Base-by-base conservation (phyloP, 1,284 basidiomycete genomes). In the Ganoderma sinense region DNA sequence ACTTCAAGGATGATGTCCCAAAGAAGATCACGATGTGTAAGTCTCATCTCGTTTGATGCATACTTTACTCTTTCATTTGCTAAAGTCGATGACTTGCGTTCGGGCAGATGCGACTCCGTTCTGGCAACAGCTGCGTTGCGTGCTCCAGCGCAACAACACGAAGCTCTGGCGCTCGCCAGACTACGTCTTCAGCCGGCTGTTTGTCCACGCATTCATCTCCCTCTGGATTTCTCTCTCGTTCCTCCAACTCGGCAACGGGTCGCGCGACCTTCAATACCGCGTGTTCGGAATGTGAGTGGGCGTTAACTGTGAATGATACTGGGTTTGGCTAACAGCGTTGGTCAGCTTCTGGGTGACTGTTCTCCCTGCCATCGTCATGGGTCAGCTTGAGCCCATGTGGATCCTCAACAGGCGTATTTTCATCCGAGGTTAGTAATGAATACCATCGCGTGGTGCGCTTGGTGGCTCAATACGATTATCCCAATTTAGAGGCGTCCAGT, bases 361-460 rank as follows among this genome's bases (percentile, higher is more conserved):
- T 59, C 79, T 94, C 36, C 93, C 94, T 23, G 91, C 92, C 33
- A 88, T 95, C 74, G 84, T 95, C 74, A 93, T 95, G 85, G 82
- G 87, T 2, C 93, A 94, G 80, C 91, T 97, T 69, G 92, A 96
- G 80, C 95, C 96, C 0, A 82, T 94, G 83, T 97, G 95, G 85
- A 94, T 97, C 77, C 85, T 91, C 81, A 93, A 93, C 70, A 85
- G 95, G 80, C 84, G 82, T 66, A 89, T 87, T 45, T 92, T 92
- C 79, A 88, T 93, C 71, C 87, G 94, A 79, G 91, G 91, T 82
- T 71, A 26, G 73, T 69, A 56, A 7, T n/a, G 7, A 7, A 39
- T 31, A 13, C 26, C 10, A 2, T 23, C 8, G 4, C 48, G n/a
- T n/a, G 6, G n/a, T 39, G 6, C 8, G n/a, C 18, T 56, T 11